Evolutionary conservation across 257 asterid genomes (phyloP).

Genomic region (Solanum commersonii): DNA sequence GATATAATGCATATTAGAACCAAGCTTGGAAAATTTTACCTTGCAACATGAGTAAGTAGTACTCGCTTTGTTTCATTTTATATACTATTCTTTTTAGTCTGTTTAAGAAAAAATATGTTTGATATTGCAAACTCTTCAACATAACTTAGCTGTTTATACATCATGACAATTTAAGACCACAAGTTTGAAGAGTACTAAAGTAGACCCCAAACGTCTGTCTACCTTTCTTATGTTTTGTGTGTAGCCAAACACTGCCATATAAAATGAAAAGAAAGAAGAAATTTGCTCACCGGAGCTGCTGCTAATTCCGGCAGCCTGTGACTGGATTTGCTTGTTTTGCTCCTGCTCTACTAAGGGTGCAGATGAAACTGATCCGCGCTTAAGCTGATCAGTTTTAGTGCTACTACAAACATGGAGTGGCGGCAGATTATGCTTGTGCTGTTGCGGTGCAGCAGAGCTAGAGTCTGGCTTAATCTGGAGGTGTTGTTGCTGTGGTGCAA

Average conservation of each 20-base stretch:
- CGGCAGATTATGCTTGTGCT: neutral
- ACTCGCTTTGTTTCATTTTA: neutral
- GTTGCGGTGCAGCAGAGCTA: neutral
- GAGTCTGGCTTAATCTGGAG: neutral
- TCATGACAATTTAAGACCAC: neutral
- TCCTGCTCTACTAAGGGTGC: conserved; percentile 1
- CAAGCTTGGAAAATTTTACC: too few relatives aligned
- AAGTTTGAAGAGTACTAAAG: neutral
- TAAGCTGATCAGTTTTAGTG: neutral
- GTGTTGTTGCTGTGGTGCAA: neutral
- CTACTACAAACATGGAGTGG: neutral
- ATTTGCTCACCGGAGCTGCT: neutral
- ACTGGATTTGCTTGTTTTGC: conserved; percentile 16
- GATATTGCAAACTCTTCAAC: neutral
- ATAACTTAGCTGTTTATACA: neutral
- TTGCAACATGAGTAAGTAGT: neutral
- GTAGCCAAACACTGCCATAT: neutral
- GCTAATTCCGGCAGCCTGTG: neutral
- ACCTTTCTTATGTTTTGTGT: neutral
- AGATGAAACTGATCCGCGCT: neutral
- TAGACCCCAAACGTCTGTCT: neutral
- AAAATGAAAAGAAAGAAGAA: neutral
- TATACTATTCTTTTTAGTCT: neutral
- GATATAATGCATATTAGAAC: neutral
- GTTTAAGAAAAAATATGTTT: neutral